Conservation (phyloP, 2,329 filamentous ascomycete genomes). For the Colletotrichum destructivum region DNA sequence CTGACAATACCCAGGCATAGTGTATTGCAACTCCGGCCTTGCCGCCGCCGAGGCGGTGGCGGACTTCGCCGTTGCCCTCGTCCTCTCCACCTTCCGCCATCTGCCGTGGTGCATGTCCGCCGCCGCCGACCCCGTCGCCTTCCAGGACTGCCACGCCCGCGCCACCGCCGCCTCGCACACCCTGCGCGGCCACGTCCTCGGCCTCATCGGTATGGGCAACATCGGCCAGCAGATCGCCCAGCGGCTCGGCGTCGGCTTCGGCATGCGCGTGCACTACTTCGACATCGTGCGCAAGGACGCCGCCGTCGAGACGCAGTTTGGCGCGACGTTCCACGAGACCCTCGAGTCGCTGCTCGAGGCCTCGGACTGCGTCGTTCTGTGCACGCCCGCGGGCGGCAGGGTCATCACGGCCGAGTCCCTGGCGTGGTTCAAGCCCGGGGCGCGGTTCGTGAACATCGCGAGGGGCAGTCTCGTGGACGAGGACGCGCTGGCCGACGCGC, state of each 20-base stretch:
- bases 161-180: slow-evolving; percentile 75
- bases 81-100: slow-evolving; percentile 78
- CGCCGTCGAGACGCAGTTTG: slow-evolving; percentile 57
- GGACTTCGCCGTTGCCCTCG: slow-evolving; percentile 78
- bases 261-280: slow-evolving; percentile 77
- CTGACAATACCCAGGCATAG: slow-evolving; percentile 62
- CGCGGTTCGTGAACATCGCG: slow-evolving; percentile 76
- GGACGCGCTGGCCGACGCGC: slow-evolving; percentile 71
- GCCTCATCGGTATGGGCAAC: slow-evolving; percentile 79
- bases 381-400: slow-evolving; percentile 67
- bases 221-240: slow-evolving; percentile 75
- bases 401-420: slow-evolving; percentile 67
- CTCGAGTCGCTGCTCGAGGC: slow-evolving; percentile 67
- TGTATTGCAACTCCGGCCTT: slow-evolving; percentile 81
- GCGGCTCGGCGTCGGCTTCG: slow-evolving; percentile 67
- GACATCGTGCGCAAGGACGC: slow-evolving; percentile 68
- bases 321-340: slow-evolving; percentile 65
- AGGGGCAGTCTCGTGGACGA: slow-evolving; percentile 77
- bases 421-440: slow-evolving; percentile 65
- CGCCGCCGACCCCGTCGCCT: slow-evolving; percentile 54
- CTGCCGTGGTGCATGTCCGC: slow-evolving; percentile 74
- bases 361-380: slow-evolving; percentile 74
- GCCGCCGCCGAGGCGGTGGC: slow-evolving; percentile 81
- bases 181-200: slow-evolving; percentile 72
- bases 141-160: slow-evolving; percentile 72